Evolutionary conservation across 139 green algal species (phyloP), one percentile per base, ranked within the genome.

Genomic region (Micromonas pusilla): DNA sequence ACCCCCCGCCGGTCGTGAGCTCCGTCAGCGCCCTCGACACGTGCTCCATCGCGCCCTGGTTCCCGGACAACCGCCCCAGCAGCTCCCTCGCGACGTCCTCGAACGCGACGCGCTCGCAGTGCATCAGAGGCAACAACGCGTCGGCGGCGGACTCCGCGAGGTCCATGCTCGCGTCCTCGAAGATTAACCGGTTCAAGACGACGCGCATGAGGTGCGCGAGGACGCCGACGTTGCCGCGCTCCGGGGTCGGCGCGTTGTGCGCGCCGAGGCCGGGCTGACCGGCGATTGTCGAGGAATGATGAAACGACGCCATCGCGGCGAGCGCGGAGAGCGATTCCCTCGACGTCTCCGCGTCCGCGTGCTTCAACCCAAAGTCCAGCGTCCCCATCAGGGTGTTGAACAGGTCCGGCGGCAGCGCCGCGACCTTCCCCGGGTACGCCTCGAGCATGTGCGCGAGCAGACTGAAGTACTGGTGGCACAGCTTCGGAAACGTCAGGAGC

Each of bases 361-460:
- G 52, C 30, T 68, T 52, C 53, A 78, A 31, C 30, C 57, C 72
- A 78, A 78, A 78, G 19, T 78, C 72, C 21, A 78, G 26, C 52
- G 53, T 78, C n/a, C 30, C n/a, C 52, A 78, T 68, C 21, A 78
- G 53, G 31, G 53, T 70, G 52, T 30, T 52, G 53, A 78, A 70
- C 3, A 78, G 16, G 32, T 31, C 37, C 20, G n/a, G 33, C 36
- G 68, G 68, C 65, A 96, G 87, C 3, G 66, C 66, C 0, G 85
- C 89, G 30, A 96, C 83, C 62, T 87, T 87, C n/a, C 85, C 82
- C 0, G 92, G 80, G 81, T 94, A 81, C 52, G 85, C 88, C 81
- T 96, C 91, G 65, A 91, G 67, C 88, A 96, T 89, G 81, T 94
- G 83, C 0, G 86, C 80, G 38, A 96, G 79, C 76, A 97, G 81